Evolutionary conservation across 768 basidiomycete species (phyloP).

Genomic region (Rhizopogon salebrosus): DNA sequence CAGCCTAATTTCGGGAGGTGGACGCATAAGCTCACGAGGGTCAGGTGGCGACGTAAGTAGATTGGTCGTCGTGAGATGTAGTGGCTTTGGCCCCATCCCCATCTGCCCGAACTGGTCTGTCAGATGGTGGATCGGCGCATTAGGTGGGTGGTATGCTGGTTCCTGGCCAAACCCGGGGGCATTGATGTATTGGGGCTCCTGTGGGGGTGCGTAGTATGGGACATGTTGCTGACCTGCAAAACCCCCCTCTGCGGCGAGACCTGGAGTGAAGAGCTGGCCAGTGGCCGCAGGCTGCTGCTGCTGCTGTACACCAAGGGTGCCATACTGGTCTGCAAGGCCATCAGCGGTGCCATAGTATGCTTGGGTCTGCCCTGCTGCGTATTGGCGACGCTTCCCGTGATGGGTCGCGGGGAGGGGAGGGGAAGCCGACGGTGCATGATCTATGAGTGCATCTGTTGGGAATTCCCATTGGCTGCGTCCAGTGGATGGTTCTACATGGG

Average conservation of each 20-base stretch:
- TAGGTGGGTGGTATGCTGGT: constrained; percentile 32
- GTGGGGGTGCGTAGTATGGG: constrained; percentile 43
- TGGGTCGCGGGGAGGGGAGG: constrained; percentile 36
- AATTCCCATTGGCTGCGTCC: constrained; percentile 89
- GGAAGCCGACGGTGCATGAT: constrained; percentile 38
- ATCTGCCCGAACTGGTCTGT: constrained; percentile 86
- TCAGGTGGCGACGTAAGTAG: constrained; percentile 91
- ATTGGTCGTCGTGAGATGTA: constrained; percentile 83
- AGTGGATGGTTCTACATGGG: constrained; percentile 66
- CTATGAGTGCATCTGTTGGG: constrained; percentile 43
- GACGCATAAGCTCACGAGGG: constrained; percentile 72
- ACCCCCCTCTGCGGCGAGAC: constrained; percentile 64
- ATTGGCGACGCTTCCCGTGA: constrained; percentile 77
- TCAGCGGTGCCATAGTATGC: constrained; percentile 67
- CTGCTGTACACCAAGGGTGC: constrained; percentile 29
- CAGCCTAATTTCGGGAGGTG: constrained; percentile 86
- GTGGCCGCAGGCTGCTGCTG: constrained; percentile 32
- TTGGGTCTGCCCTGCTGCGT: constrained; percentile 91
- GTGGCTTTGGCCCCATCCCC: constrained; percentile 78
- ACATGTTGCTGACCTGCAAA: constrained; percentile 48
- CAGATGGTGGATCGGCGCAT: constrained; percentile 51
- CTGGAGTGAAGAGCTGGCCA: constrained; percentile 80
- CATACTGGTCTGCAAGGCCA: constrained; percentile 37
- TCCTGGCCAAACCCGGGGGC: constrained; percentile 40
- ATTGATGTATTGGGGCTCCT: constrained; percentile 40